Evolutionary conservation across 768 basidiomycete genomes (phyloP), one percentile per base, ranked within the genome.

Genomic region (Lactarius sanguifluus): DNA sequence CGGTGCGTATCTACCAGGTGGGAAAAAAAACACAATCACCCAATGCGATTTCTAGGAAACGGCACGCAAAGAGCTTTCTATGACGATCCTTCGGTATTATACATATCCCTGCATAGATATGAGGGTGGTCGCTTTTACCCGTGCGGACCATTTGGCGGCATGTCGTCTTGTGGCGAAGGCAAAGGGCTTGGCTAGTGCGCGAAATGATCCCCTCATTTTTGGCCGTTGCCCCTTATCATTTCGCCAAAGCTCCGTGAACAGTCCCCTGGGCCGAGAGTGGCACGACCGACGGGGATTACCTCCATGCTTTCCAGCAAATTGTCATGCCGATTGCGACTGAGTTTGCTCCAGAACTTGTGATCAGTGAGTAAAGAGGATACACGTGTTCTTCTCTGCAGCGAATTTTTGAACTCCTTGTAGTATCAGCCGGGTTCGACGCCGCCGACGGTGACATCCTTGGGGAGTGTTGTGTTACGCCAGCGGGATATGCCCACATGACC

Each of bases 241-340:
- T 70, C 47, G 66, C 50, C 23, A 57, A 65, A 98, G 94, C 73
- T 94, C 91, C 58, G 94, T 99, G 71, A 99, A 99, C 75, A n/a
- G 84, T 99, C 62, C 95, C 96, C 1, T 99, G 97, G 96, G 93
- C 94, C 9, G 82, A 83, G 61, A 78, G 77, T 45, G 94, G 91
- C 18, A 96, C 97, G 88, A 86, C 86, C 7, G 96, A 99, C 74
- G 92, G 93, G 16, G 97, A 99, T 73, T 99, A 99, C 72, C 83
- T 99, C 23, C 89, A 96, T 72, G 97, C 97, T 0, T 98, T 99
- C 77, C 95, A 98, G 73, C 89, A 89, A 72, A 84, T 98, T 55
- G 84, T 98, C 38, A 94, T 99, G 92, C 97, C 97, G 2, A 96
- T 99, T 66, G 96, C 94, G 0, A 85, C 94, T 76, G 97, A 99